These are phyloP conservation scores for Tolypocladium endophyticum DNA, from an alignment of 2,329 filamentous ascomycete genomes.

Conservation along the genomic window DNA sequence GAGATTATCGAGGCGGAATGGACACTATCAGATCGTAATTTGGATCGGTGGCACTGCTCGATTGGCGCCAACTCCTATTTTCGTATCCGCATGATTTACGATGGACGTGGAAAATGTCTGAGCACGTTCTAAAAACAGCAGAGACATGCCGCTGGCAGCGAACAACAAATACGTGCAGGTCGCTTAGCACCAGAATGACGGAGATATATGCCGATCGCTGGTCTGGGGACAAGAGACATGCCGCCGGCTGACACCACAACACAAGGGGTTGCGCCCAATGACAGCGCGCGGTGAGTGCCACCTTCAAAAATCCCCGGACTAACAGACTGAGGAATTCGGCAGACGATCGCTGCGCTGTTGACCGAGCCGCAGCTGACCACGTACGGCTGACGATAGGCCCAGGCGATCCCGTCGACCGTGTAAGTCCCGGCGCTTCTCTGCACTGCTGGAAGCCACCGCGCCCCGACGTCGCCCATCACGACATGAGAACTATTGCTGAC, in stretches of 20 bases:
- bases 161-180: neutral
- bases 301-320: neutral
- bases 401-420: neutral
- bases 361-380: neutral
- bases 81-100: neutral
- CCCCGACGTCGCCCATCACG: neutral
- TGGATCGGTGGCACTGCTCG: neutral
- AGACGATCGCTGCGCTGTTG: neutral
- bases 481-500: neutral
- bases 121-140: neutral
- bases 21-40: neutral
- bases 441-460: neutral
- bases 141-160: neutral
- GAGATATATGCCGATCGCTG: neutral
- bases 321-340: neutral
- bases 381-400: neutral
- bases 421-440: neutral
- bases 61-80: neutral
- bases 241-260: neutral
- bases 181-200: neutral
- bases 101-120: neutral
- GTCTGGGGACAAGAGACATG: neutral
- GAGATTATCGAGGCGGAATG: neutral
- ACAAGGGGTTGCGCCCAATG: neutral
- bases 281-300: neutral